Conservation (phyloP, 331 rosid genomes). For the Spiraea crenata region DNA sequence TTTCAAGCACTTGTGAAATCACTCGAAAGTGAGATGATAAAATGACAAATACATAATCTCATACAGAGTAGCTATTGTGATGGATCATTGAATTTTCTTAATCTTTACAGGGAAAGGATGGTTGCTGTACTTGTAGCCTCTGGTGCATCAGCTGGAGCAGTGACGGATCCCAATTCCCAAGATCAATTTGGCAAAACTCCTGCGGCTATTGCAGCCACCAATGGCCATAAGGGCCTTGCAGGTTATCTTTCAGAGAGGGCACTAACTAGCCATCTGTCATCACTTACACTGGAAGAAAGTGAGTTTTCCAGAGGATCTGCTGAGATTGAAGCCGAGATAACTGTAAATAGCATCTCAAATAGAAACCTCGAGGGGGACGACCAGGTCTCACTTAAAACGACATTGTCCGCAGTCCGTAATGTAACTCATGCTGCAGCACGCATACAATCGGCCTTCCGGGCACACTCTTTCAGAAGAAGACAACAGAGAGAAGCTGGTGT, state of each 20-base stretch:
- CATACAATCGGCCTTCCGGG: slow-evolving; percentile 91
- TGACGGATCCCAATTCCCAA: slow-evolving; percentile 79
- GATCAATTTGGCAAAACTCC: slow-evolving; percentile 82
- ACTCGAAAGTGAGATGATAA: not conserved
- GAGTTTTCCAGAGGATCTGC: slow-evolving; percentile 64
- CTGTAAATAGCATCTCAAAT: slow-evolving; percentile 48
- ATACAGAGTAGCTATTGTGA: not conserved
- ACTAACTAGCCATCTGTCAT: slow-evolving; percentile 79
- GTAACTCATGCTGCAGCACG: slow-evolving; percentile 91
- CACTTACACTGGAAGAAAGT: slow-evolving; percentile 76
- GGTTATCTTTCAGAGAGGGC: slow-evolving; percentile 92
- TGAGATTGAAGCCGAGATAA: slow-evolving; percentile 66
- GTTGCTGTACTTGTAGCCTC: slow-evolving; percentile 81
- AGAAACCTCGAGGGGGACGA: slow-evolving; percentile 53
- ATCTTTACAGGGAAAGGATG: slow-evolving; percentile 73
- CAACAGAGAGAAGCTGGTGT: slow-evolving; percentile 40
- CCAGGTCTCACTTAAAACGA: slow-evolving; percentile 49
- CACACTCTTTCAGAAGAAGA: slow-evolving; percentile 66
- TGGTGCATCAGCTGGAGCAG: slow-evolving; percentile 96
- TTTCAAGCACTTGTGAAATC: not conserved
- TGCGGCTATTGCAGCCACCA: slow-evolving; percentile 69
- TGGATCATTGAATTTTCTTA: slow-evolving; percentile 22
- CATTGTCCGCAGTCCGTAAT: slow-evolving; percentile 84
- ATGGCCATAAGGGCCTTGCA: slow-evolving; percentile 89
- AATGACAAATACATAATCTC: not conserved